These are phyloP conservation scores for Penicillium nucicola DNA, from an alignment of 495 filamentous ascomycete species.

Conservation along the genomic window DNA sequence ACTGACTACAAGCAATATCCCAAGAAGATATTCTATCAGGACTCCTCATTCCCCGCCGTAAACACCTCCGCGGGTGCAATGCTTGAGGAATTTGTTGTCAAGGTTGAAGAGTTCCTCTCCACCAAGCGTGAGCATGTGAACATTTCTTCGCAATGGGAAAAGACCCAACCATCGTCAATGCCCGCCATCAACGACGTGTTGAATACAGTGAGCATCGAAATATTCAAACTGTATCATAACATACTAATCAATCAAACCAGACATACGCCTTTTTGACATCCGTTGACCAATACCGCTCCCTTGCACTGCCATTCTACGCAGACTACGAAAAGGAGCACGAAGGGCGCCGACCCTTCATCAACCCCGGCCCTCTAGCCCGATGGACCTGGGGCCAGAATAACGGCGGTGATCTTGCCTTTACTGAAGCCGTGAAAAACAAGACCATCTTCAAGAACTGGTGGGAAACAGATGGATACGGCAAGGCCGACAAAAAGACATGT, in stretches of 20 bases:
- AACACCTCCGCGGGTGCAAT: constrained; percentile 25
- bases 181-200: constrained; percentile 23
- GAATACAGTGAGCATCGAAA: constrained; percentile 3
- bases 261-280: constrained; percentile 52
- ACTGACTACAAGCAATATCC: constrained; percentile 43
- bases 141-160: constrained; percentile 35
- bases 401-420: constrained; percentile 30
- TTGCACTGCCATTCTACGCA: constrained; percentile 49
- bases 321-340: constrained; percentile 48
- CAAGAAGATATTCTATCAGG: constrained; percentile 36
- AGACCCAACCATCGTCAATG: constrained; percentile 30
- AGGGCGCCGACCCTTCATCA: constrained; percentile 50
- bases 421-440: constrained; percentile 41
- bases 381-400: constrained; percentile 53
- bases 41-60: constrained; percentile 7
- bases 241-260: not conserved
- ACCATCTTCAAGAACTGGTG: constrained; percentile 55
- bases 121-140: constrained; percentile 34
- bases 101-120: constrained; percentile 38
- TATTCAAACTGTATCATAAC: not conserved
- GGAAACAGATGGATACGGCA: constrained; percentile 38
- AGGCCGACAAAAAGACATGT: constrained; percentile 34
- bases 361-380: constrained; percentile 51
- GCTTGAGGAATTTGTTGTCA: constrained; percentile 36
- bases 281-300: constrained; percentile 46